A percentile compares a stretch with the other conserved stretches of the same genome.
These are phyloP conservation scores for Codiaeum variegatum DNA, from an alignment of 441 rosid species.

Conservation along the genomic window DNA sequence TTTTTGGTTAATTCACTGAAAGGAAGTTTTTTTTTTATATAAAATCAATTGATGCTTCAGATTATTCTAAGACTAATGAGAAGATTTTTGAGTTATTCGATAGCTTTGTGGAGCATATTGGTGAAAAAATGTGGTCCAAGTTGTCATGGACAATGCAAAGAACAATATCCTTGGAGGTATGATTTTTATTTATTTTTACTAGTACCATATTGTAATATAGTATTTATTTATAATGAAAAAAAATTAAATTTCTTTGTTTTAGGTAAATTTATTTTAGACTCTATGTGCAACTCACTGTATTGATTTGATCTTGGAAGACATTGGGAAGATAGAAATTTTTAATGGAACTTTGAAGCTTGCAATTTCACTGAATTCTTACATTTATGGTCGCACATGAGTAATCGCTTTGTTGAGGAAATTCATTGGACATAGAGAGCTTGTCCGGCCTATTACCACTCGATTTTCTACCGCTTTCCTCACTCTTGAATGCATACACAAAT, in stretches of 20 bases:
- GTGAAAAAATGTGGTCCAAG: neutral
- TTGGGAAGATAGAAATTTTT: neutral
- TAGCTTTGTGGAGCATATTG: neutral
- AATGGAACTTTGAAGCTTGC: neutral
- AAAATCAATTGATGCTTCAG: neutral
- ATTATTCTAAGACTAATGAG: neutral
- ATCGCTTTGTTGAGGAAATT: neutral
- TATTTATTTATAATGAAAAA: neutral
- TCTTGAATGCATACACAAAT: neutral
- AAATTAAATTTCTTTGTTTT: too few species aligned
- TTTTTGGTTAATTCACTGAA: neutral
- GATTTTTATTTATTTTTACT: neutral
- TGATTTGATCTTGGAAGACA: too few species aligned
- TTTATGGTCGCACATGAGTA: neutral
- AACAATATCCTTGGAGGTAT: neutral
- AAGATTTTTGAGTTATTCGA: neutral
- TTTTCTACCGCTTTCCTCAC: neutral
- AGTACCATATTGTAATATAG: neutral
- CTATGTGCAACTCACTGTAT: too few species aligned
- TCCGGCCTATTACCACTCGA: neutral
- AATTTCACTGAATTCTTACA: neutral
- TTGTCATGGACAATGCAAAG: neutral
- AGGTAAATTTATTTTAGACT: neutral
- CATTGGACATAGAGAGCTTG: neutral
- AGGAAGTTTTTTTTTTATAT: neutral